Conservation (phyloP, 169 alveolate species). For the Plasmodium ovale region DNA sequence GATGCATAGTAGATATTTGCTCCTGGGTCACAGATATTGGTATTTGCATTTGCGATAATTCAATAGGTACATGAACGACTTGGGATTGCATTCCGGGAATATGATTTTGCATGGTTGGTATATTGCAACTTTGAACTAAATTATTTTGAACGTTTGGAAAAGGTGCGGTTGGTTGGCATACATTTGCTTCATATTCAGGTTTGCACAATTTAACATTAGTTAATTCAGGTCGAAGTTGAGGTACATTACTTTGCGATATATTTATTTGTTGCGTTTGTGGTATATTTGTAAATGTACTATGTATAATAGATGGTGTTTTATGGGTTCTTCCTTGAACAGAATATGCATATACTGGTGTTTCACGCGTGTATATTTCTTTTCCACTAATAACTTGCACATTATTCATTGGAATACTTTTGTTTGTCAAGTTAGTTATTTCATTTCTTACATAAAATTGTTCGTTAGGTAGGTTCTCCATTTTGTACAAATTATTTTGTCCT, state of each 20-base stretch:
- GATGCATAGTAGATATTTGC: neutral
- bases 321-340: neutral
- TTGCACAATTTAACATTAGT: neutral
- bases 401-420: neutral
- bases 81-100: slow-evolving; percentile 3
- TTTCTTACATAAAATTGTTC: slow-evolving; percentile 5
- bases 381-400: neutral
- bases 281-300: slow-evolving; percentile 1
- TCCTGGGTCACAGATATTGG: neutral
- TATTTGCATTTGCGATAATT: neutral
- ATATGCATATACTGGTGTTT: neutral
- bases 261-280: neutral
- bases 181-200: slow-evolving; percentile 12
- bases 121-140: slow-evolving; percentile 1
- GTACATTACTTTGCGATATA: neutral
- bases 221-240: slow-evolving; percentile 6
- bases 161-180: slow-evolving; percentile 10
- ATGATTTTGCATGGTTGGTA: neutral
- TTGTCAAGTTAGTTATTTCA: neutral
- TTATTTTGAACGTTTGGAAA: neutral
- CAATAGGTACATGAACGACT: slow-evolving; percentile 6
- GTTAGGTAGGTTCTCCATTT: slow-evolving; percentile 6
- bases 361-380: neutral
- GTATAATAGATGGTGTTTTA: neutral
- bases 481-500: neutral